Evolutionary conservation across 306 rosid genomes (phyloP).

Genomic region (Bauhinia variegata): DNA sequence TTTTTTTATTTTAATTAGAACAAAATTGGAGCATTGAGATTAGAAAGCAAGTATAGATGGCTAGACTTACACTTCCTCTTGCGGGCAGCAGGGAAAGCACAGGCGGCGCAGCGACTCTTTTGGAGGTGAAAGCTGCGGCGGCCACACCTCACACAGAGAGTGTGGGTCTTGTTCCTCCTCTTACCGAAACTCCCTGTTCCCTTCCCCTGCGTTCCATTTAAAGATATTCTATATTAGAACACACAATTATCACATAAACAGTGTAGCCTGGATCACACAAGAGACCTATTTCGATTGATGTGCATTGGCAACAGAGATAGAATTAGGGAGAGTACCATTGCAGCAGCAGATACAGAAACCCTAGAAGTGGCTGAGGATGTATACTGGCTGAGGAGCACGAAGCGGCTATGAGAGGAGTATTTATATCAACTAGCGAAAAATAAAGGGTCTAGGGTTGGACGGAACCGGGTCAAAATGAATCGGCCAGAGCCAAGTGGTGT

Average conservation of each 20-base stretch:
- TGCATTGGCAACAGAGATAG: not conserved
- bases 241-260: not conserved
- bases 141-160: conserved; percentile 93
- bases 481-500: not conserved
- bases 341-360: conserved; percentile 51
- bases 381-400: not conserved
- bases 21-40: not conserved
- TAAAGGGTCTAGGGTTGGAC: conserved; percentile 40
- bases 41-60: not conserved
- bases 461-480: not conserved
- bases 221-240: not conserved
- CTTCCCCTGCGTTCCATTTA: conserved; percentile 64
- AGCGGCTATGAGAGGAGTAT: conserved; percentile 22
- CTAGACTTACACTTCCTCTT: conserved; percentile 66
- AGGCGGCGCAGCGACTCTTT: conserved; percentile 94
- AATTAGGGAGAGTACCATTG: conserved; percentile 53
- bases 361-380: conserved; percentile 31
- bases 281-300: not conserved
- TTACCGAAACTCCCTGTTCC: conserved; percentile 98
- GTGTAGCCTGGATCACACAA: not conserved
- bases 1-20: too few species aligned
- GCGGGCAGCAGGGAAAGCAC: conserved; percentile 97
- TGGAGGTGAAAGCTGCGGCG: conserved; percentile 99
- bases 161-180: conserved; percentile 99
- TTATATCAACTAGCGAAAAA: conserved; percentile 21